These are phyloP conservation scores for Pilaira anomala DNA, from an alignment of 192 early-diverging fungal species.

Conservation along the genomic window DNA sequence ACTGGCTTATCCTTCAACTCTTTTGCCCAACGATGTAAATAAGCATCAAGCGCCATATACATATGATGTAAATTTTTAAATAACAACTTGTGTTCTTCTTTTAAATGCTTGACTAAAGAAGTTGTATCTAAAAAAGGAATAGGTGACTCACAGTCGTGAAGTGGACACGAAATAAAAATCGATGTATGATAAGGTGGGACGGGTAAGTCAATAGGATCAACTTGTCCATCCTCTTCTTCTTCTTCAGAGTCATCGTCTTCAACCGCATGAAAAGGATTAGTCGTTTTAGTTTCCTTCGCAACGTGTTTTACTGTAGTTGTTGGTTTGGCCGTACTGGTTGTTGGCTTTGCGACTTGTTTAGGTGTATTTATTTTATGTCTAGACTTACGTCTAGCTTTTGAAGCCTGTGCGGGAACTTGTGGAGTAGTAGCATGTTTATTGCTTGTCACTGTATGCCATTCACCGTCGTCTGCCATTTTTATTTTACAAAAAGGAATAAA, in stretches of 20 bases:
- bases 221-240: slow-evolving; percentile 22
- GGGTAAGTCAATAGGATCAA: slow-evolving; percentile 34
- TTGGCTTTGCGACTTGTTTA: not conserved
- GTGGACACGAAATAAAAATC: slow-evolving; percentile 65
- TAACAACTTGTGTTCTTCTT: slow-evolving; percentile 55
- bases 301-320: not conserved
- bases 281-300: not conserved
- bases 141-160: slow-evolving; percentile 51
- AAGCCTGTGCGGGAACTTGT: not conserved
- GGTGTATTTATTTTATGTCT: not conserved
- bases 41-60: slow-evolving; percentile 71
- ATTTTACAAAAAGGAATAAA: not conserved
- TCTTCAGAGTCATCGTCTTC: slow-evolving; percentile 28
- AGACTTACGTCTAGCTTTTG: slow-evolving; percentile 8
- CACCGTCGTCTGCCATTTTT: slow-evolving; percentile 16
- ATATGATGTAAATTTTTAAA: slow-evolving; percentile 77
- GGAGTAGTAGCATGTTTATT: not conserved
- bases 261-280: slow-evolving; percentile 7
- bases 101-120: slow-evolving; percentile 63
- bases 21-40: slow-evolving; percentile 72
- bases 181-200: slow-evolving; percentile 49
- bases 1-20: slow-evolving; percentile 39
- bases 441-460: slow-evolving; percentile 32
- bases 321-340: not conserved
- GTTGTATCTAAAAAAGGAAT: slow-evolving; percentile 58